Conservation (phyloP, 768 basidiomycete genomes). For the Lactarius quietus region DNA sequence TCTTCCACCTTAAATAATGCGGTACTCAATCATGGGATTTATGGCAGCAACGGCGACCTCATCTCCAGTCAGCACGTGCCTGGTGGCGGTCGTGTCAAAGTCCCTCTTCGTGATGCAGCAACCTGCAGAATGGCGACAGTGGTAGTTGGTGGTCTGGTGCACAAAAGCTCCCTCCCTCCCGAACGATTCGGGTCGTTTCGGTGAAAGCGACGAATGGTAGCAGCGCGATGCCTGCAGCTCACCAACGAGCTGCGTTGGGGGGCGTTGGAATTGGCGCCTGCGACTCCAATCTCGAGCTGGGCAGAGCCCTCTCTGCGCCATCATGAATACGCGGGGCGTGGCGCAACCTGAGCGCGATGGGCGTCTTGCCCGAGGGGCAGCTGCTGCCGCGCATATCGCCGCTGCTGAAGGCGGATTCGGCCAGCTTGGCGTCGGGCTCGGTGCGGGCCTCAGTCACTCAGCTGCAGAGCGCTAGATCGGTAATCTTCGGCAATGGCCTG, state of each 20-base stretch:
- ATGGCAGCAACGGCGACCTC: constrained; percentile 54
- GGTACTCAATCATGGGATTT: constrained; percentile 35
- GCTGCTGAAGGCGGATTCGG: constrained; percentile 52
- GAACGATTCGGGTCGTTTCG: constrained; percentile 49
- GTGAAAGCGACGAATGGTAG: constrained; percentile 42
- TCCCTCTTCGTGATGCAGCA: constrained; percentile 36
- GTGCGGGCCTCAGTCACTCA: constrained; percentile 14
- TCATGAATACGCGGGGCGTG: constrained; percentile 53
- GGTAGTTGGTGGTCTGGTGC: constrained; percentile 47
- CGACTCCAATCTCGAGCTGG: constrained; percentile 44
- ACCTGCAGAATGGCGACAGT: constrained; percentile 45
- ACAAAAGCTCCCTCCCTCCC: constrained; percentile 60
- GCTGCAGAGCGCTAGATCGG: constrained; percentile 29
- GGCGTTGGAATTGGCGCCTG: constrained; percentile 44
- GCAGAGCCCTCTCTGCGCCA: too few relatives aligned
- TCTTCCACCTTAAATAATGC: constrained; percentile 19
- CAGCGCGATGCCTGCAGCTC: constrained; percentile 22
- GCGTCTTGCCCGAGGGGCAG: constrained; percentile 77
- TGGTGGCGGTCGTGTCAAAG: background rate
- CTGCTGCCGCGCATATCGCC: constrained; percentile 85
- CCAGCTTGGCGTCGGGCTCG: constrained; percentile 42
- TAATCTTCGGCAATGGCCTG: background rate
- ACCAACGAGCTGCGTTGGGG: constrained; percentile 36
- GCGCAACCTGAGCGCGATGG: constrained; percentile 63
- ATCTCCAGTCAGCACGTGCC: constrained; percentile 36